phyloP scores from a whole-genome alignment of 805 yeast genomes.

The Candida broadrunensis region DNA sequence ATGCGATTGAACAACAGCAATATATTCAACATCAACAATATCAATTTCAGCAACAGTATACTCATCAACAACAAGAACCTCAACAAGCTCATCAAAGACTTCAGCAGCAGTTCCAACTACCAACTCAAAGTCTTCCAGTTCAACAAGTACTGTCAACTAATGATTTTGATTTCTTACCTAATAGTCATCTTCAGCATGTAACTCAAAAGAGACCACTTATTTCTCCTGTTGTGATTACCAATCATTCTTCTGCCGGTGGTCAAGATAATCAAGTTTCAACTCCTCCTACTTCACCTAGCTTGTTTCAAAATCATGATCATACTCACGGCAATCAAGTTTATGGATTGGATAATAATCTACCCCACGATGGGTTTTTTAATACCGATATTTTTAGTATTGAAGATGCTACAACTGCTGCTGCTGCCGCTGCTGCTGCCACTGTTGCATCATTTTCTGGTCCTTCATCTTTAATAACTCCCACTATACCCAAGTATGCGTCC shows the following conservation, averaged over 20 bases:
- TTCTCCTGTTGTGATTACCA: background rate
- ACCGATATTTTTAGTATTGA: background rate
- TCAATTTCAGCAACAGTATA: too few species aligned
- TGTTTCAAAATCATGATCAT: background rate
- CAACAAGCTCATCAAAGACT: too few species aligned
- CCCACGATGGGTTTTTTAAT: background rate
- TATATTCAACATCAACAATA: too few species aligned
- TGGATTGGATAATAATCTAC: background rate
- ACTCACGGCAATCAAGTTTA: background rate
- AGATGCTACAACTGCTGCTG: conserved; percentile 1
- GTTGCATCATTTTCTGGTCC: conserved; percentile 1
- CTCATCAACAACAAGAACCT: too few species aligned
- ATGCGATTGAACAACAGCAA: too few species aligned
- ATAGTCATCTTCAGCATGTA: background rate
- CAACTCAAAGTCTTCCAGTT: background rate
- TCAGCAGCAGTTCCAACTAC: too few species aligned
- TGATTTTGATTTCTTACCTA: background rate
- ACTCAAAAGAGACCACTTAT: background rate
- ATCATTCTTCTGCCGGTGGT: background rate
- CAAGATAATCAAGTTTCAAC: background rate
- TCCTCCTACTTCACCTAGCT: background rate
- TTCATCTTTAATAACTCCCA: background rate
- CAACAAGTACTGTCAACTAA: background rate
- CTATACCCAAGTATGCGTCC: background rate
- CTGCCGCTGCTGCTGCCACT: conserved; percentile 1